These are phyloP conservation scores for Xylariaceae sp. DNA, from an alignment of 2,329 filamentous ascomycete species.

Conservation along the genomic window DNA sequence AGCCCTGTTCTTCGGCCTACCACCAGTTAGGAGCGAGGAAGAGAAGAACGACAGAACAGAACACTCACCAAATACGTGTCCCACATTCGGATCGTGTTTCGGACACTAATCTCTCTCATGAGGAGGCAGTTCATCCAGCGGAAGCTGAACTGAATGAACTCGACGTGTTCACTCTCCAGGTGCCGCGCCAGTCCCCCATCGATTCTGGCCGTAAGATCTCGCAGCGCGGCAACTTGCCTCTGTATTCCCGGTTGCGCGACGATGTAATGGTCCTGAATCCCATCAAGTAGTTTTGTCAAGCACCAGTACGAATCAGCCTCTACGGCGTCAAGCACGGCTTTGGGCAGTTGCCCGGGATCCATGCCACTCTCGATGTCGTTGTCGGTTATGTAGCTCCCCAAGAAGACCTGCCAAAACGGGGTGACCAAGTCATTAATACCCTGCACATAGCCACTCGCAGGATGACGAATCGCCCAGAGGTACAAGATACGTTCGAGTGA, in stretches of 20 bases:
- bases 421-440: constrained; percentile 98
- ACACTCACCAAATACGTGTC: constrained; percentile 87
- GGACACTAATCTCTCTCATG: constrained; percentile 95
- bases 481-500: constrained; percentile 94
- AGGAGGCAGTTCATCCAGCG: constrained; percentile 99
- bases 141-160: constrained; percentile 99
- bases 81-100: constrained; percentile 98
- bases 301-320: constrained; percentile 99
- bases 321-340: constrained; percentile 86
- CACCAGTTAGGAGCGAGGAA: constrained; percentile 11
- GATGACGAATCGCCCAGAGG: constrained; percentile 95
- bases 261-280: constrained; percentile 98
- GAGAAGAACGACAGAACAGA: background rate
- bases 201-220: constrained; percentile 86
- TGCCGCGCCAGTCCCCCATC: constrained; percentile 80
- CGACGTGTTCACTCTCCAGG: constrained; percentile 82
- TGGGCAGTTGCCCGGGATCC: constrained; percentile 92
- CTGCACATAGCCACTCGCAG: constrained; percentile 95
- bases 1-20: constrained; percentile 95
- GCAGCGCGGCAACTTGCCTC: constrained; percentile 80
- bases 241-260: constrained; percentile 96
- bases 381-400: constrained; percentile 93
- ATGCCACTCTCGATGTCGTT: constrained; percentile 87
- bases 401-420: constrained; percentile 96
- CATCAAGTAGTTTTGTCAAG: constrained; percentile 93